Percentiles rank a stretch among this genome's conserved stretches.
phyloP scores from a whole-genome alignment of 352 stramenopile species.

The Globisporangium ultimum region DNA sequence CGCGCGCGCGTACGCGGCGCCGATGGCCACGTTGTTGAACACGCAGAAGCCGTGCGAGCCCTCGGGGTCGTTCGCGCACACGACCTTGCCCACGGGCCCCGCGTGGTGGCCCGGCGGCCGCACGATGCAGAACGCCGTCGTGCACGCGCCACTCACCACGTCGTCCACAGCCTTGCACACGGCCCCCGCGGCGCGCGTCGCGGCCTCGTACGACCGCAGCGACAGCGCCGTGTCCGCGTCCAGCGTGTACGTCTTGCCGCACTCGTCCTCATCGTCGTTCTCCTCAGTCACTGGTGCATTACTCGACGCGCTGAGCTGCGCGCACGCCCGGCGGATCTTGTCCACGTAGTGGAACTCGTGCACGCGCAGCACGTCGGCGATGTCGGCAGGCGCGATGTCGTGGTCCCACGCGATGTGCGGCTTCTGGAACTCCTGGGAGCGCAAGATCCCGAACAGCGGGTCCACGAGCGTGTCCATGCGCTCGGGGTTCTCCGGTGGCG shows the following conservation, averaged over 20 bases:
- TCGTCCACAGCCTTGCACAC: constrained; percentile 86
- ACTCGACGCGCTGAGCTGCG: constrained; percentile 25
- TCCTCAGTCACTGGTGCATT: too few relatives aligned
- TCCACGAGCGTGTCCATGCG: constrained; percentile 87
- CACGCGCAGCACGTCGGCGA: constrained; percentile 87
- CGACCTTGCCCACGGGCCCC: constrained; percentile 92
- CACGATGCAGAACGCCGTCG: constrained; percentile 96
- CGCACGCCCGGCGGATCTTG: constrained; percentile 51
- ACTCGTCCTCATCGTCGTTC: constrained; percentile 31
- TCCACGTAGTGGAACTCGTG: constrained; percentile 90
- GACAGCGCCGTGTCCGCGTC: constrained; percentile 85
- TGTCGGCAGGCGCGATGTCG: constrained; percentile 64
- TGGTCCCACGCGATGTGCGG: constrained; percentile 58
- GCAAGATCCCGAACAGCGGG: constrained; percentile 64
- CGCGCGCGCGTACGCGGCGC: constrained; percentile 92
- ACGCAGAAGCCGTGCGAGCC: constrained; percentile 94
- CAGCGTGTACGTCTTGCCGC: constrained; percentile 37
- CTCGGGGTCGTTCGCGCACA: constrained; percentile 89
- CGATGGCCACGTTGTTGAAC: constrained; percentile 98
- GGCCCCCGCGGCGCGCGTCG: constrained; percentile 71
- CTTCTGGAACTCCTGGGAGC: constrained; percentile 63
- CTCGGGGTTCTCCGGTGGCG: constrained; percentile 89
- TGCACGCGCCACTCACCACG: constrained; percentile 82
- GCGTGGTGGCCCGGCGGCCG: constrained; percentile 97
- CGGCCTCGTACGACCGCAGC: constrained; percentile 68